Conservation (phyloP, 2,329 filamentous ascomycete genomes). For the Aulographum hederae region DNA sequence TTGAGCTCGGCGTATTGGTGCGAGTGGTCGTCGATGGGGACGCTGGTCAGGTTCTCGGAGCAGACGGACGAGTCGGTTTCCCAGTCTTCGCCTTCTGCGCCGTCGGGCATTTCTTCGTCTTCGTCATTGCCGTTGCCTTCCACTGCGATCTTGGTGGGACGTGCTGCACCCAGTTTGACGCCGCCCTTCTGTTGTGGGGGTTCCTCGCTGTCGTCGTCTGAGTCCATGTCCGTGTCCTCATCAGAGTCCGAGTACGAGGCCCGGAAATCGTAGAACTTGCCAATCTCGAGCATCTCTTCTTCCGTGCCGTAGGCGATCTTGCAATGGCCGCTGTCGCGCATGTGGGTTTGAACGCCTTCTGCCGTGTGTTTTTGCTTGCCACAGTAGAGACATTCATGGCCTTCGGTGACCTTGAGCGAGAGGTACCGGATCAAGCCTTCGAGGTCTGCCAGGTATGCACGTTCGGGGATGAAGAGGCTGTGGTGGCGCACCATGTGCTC, state of each 20-base stretch:
- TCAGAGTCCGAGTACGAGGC: slow-evolving; percentile 81
- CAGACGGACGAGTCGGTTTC: slow-evolving; percentile 68
- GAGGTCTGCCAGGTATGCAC: slow-evolving; percentile 61
- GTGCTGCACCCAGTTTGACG: slow-evolving; percentile 50
- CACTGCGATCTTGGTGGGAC: slow-evolving; percentile 28
- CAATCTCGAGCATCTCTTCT: slow-evolving; percentile 81
- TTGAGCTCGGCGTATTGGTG: slow-evolving; percentile 55
- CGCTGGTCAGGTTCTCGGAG: slow-evolving; percentile 63
- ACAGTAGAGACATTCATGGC: slow-evolving; percentile 76
- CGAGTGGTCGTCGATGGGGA: slow-evolving; percentile 55
- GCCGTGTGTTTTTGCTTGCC: slow-evolving; percentile 64
- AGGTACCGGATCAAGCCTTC: slow-evolving; percentile 67
- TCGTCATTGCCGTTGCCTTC: slow-evolving; percentile 32
- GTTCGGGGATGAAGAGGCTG: slow-evolving; percentile 91
- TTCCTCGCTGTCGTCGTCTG: slow-evolving; percentile 26
- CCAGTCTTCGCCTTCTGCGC: slow-evolving; percentile 91
- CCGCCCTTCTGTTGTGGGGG: slow-evolving; percentile 31
- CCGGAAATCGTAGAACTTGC: slow-evolving; percentile 93
- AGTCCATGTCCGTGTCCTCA: slow-evolving; percentile 39
- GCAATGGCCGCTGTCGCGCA: slow-evolving; percentile 93
- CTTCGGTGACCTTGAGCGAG: slow-evolving; percentile 59
- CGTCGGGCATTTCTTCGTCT: slow-evolving; percentile 37
- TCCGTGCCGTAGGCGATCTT: slow-evolving; percentile 86
- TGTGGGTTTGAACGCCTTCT: slow-evolving; percentile 79
- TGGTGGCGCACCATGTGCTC: slow-evolving; percentile 85